Conservation (phyloP, 306 rosid species). For the Ammopiptanthus mongolicus region DNA sequence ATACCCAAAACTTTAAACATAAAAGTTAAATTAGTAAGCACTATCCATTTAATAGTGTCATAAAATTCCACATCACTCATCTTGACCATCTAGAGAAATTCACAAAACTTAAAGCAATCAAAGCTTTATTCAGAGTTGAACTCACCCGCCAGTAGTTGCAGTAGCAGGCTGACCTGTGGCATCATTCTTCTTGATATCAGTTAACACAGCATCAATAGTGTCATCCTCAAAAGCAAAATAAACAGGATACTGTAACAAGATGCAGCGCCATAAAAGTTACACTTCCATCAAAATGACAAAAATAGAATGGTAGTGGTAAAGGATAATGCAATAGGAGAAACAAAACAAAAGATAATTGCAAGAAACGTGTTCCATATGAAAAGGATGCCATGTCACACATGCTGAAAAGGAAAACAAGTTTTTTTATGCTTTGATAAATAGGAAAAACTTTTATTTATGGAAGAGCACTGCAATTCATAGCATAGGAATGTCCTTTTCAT, state of each 20-base stretch:
- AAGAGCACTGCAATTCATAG: constrained; percentile 3
- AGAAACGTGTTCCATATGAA: neutral
- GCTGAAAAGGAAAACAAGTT: neutral
- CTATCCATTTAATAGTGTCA: constrained; percentile 10
- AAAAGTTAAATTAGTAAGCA: neutral
- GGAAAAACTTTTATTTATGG: neutral
- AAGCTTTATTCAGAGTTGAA: constrained; percentile 16
- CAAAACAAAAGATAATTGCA: neutral
- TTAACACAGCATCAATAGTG: constrained; percentile 60
- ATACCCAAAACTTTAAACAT: neutral
- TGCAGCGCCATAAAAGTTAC: constrained; percentile 23
- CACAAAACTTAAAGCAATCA: constrained; percentile 2
- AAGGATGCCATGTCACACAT: neutral
- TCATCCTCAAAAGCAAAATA: constrained; percentile 93
- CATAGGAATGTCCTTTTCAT: neutral
- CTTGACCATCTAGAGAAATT: constrained; percentile 2
- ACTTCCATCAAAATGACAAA: constrained; percentile 1
- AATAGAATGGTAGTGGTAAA: neutral
- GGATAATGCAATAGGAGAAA: neutral
- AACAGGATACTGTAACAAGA: constrained; percentile 82
- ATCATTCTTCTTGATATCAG: constrained; percentile 85
- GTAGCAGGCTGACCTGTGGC: constrained; percentile 97
- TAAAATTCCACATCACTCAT: constrained; percentile 1
- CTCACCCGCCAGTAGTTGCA: constrained; percentile 98
- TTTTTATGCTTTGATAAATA: neutral